These are phyloP conservation scores for Ramaria rubella DNA, from an alignment of 768 basidiomycete species.

Conservation along the genomic window DNA sequence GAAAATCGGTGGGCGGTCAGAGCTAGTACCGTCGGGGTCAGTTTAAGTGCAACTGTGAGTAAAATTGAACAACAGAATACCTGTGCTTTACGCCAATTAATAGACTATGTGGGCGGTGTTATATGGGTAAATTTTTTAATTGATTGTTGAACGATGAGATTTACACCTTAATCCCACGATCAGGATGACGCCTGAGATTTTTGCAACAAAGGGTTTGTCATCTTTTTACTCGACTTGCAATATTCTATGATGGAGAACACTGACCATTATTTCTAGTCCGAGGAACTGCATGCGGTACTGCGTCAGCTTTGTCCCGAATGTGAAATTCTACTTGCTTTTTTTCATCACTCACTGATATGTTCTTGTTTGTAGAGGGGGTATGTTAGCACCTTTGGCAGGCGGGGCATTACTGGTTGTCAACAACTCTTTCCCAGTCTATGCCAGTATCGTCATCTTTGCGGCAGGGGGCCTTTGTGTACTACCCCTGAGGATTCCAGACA, in stretches of 20 bases:
- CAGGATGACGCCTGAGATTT: conserved; percentile 17
- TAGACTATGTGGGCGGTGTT: conserved; percentile 85
- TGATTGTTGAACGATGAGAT: background rate
- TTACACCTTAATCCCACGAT: background rate
- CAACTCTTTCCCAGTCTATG: conserved; percentile 68
- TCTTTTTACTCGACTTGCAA: background rate
- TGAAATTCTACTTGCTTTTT: conserved; percentile 30
- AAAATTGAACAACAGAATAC: conserved; percentile 12
- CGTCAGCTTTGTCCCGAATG: conserved; percentile 81
- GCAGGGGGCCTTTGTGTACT: conserved; percentile 59
- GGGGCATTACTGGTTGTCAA: conserved; percentile 63
- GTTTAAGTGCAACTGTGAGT: conserved; percentile 64
- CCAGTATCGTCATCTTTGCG: conserved; percentile 59
- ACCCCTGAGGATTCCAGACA: background rate
- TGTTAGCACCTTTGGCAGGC: conserved; percentile 80
- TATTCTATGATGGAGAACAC: background rate
- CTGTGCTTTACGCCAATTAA: background rate
- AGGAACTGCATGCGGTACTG: conserved; percentile 84
- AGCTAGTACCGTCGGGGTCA: conserved; percentile 67
- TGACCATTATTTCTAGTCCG: conserved; percentile 41
- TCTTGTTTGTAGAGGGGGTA: conserved; percentile 57
- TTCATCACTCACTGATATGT: conserved; percentile 6
- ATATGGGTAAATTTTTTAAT: conserved; percentile 44
- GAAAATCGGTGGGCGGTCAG: conserved; percentile 52
- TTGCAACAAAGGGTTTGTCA: conserved; percentile 56